These are phyloP conservation scores for Erodium moschatum DNA, from an alignment of 441 rosid species.

Conservation along the genomic window DNA sequence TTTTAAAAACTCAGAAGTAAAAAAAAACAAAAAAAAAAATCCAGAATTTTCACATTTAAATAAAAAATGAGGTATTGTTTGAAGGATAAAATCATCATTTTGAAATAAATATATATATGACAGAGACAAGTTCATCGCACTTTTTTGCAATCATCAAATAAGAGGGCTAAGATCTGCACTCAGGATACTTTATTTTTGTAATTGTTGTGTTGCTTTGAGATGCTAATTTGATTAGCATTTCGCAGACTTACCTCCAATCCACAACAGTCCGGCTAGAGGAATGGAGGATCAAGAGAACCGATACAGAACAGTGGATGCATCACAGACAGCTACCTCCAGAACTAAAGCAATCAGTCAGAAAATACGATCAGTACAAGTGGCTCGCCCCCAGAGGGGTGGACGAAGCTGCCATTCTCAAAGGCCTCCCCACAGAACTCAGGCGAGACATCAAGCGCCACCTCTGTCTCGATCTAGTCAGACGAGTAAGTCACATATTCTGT, in stretches of 20 bases:
- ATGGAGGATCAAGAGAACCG: slow-evolving; percentile 80
- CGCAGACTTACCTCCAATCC: slow-evolving; percentile 72
- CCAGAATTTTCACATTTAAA: too few species aligned
- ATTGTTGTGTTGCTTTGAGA: neutral
- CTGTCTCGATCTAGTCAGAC: slow-evolving; percentile 74
- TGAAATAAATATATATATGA: neutral
- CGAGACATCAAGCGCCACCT: slow-evolving; percentile 83
- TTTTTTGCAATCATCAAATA: too few species aligned
- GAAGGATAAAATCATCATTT: neutral
- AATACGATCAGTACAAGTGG: slow-evolving; percentile 81
- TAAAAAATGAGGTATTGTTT: too few species aligned
- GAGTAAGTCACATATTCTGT: slow-evolving; percentile 41
- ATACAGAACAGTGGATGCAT: slow-evolving; percentile 84
- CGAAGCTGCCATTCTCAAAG: slow-evolving; percentile 61
- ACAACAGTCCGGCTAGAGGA: slow-evolving; percentile 76
- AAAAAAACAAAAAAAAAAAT: too few species aligned
- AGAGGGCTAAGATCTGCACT: too few species aligned
- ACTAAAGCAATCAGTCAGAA: slow-evolving; percentile 52
- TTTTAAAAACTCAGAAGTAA: too few species aligned
- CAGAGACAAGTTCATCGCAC: too few species aligned
- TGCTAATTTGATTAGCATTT: slow-evolving; percentile 8
- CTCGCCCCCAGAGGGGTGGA: slow-evolving; percentile 82
- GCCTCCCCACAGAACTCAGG: slow-evolving; percentile 72
- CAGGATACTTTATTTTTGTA: too few species aligned
- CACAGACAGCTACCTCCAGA: slow-evolving; percentile 77